Evolutionary conservation across 2,329 filamentous ascomycete species (phyloP), one percentile per base, ranked within the genome.

Genomic region (Orbilia brochopaga): DNA sequence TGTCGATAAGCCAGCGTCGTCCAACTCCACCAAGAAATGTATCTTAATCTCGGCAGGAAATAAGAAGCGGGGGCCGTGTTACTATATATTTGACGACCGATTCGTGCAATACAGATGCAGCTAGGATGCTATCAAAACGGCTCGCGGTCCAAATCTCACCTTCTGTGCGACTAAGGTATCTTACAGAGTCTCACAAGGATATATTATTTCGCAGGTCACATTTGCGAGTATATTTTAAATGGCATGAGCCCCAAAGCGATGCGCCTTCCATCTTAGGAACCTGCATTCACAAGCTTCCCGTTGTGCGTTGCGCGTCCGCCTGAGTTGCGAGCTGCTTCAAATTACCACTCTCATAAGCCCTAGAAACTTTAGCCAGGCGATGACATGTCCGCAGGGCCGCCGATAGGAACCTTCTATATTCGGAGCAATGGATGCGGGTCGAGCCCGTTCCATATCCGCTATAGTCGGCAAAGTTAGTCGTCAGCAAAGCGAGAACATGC

Each of bases 141-240:
- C 15, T 58, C 6, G 37, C 13, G 24, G 24, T 35, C 32, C 42
- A 32, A 46, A 46, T 30, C 40, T 60, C 35, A 37, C 6, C 11
- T 54, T 37, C 42, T 40, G 58, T 53, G 50, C n/a, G 32, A 62
- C 48, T 62, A 44, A 21, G 50, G 54, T 53, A 55, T 59, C 58
- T 70, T 40, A 64, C 66, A 64, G 54, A 55, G 59, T 59, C 42
- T 23, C 40, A 62, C 51, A 46, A 56, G 51, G 32, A 15, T n/a
- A 32, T 8, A 8, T 8, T 32, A 8, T 8, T 4, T 32, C 27
- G 27, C 27, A 32, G 27, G 27, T 17, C 5, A 15, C 11, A 17
- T 42, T 17, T 42, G 37, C 37, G n/a, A 42, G n/a, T 42, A 42
- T 4, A 17, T 15, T 42, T 17, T 4, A 13, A 42, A 42, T 17